Conservation (phyloP, 306 rosid species). For the Cicer arietinum region DNA sequence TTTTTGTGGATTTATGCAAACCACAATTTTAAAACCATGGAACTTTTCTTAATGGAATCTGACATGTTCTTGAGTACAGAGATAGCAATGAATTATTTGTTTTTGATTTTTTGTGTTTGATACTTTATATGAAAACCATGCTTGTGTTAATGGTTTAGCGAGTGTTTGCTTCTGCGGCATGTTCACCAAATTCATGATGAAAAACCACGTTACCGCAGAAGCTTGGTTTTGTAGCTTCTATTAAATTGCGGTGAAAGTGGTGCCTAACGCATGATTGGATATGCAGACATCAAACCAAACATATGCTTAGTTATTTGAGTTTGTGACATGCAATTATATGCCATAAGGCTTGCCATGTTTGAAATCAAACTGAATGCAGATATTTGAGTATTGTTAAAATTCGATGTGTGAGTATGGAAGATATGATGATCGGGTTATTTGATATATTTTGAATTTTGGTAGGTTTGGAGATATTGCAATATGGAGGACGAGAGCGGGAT, state of each 20-base stretch:
- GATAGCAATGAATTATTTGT: conserved; percentile 4
- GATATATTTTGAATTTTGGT: conserved; percentile 38
- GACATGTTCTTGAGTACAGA: conserved; percentile 24
- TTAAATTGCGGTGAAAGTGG: too few species aligned
- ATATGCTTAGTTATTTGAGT: neutral
- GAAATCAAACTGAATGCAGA: conserved; percentile 41
- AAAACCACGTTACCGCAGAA: too few species aligned
- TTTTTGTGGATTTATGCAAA: neutral
- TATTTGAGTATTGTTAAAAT: conserved; percentile 38
- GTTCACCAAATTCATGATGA: too few species aligned
- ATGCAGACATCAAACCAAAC: too few species aligned
- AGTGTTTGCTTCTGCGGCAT: too few species aligned
- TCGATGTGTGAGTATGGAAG: conserved; percentile 31
- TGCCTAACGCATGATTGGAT: too few species aligned
- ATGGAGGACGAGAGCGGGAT: conserved; percentile 97
- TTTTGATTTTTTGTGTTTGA: neutral
- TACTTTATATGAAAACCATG: neutral
- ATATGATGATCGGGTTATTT: conserved; percentile 29
- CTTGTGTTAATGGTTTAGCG: conserved; percentile 23
- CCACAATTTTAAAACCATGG: conserved; percentile 17
- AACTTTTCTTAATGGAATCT: conserved; percentile 28
- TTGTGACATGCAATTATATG: conserved; percentile 25
- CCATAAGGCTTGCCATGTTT: conserved; percentile 34
- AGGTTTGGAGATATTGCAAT: conserved; percentile 38
- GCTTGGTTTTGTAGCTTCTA: too few species aligned